Percentiles rank a stretch among this genome's conserved stretches.
Evolutionary conservation across 495 filamentous ascomycete genomes (phyloP).

Genomic region (Podospora appendiculata): DNA sequence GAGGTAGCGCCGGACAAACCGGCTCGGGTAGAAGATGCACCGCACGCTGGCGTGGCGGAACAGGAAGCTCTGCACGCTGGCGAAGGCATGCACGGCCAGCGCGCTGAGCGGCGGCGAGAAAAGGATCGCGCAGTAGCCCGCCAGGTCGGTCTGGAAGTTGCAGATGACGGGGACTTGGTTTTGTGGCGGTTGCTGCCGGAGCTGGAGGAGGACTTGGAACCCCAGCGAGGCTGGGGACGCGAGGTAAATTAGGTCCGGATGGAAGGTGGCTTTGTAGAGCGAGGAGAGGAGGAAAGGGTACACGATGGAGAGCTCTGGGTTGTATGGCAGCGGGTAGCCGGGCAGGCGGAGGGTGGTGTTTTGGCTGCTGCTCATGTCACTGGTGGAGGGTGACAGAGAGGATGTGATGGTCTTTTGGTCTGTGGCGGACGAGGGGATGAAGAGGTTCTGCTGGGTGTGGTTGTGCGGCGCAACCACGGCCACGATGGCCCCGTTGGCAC

Average conservation of each 20-base stretch:
- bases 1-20: constrained; percentile 48
- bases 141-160: constrained; percentile 61
- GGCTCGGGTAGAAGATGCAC: constrained; percentile 56
- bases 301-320: constrained; percentile 54
- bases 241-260: constrained; percentile 53
- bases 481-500: constrained; percentile 46
- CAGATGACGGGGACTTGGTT: constrained; percentile 45
- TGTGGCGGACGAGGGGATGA: constrained; percentile 7
- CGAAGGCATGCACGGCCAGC: constrained; percentile 48
- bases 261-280: constrained; percentile 44
- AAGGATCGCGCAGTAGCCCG: constrained; percentile 53
- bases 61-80: constrained; percentile 49
- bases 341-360: constrained; percentile 38
- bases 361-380: constrained; percentile 10
- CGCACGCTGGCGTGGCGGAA: constrained; percentile 49
- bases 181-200: constrained; percentile 45
- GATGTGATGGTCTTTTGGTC: neutral
- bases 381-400: neutral
- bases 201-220: constrained; percentile 52
- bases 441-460: constrained; percentile 29
- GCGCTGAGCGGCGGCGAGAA: constrained; percentile 48
- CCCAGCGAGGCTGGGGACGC: constrained; percentile 57
- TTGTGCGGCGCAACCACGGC: constrained; percentile 50
- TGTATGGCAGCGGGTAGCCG: constrained; percentile 57
- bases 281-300: constrained; percentile 53